Evolutionary conservation across 2,329 filamentous ascomycete genomes (phyloP).

Genomic region (Chaetomium sp.): DNA sequence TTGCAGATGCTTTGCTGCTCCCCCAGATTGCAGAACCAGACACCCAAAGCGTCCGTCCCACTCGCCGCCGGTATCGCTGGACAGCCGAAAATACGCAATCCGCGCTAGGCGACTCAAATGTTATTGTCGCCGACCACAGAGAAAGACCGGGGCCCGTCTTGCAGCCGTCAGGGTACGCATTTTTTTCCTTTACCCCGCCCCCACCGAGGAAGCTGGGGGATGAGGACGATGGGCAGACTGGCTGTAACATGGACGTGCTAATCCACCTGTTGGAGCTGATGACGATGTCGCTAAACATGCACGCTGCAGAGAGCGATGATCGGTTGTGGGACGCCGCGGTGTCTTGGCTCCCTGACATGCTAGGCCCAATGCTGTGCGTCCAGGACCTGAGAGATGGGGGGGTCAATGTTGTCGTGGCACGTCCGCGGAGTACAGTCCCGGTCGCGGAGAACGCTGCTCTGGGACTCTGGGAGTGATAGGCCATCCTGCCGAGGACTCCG

Average conservation of each 20-base stretch:
- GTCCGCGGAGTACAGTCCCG: background rate
- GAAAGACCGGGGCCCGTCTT: background rate
- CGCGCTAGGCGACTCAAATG: slow-evolving; percentile 7
- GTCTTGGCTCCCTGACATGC: background rate
- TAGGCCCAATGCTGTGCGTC: background rate
- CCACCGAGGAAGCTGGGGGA: slow-evolving; percentile 3
- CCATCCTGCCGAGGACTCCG: background rate
- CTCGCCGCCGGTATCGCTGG: slow-evolving; percentile 7
- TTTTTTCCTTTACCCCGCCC: slow-evolving; percentile 1
- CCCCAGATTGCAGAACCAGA: background rate
- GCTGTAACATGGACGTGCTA: slow-evolving; percentile 1
- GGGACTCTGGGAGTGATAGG: background rate
- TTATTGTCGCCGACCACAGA: background rate
- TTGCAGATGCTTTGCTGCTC: background rate
- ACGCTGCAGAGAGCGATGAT: background rate
- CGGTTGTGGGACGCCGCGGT: background rate
- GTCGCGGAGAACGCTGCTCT: background rate
- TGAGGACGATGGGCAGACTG: background rate
- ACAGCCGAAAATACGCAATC: background rate
- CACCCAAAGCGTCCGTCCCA: background rate
- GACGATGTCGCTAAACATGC: background rate
- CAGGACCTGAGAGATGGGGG: background rate
- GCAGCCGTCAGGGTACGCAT: background rate
- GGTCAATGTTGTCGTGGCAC: background rate
- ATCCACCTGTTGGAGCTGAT: background rate